Conservation (phyloP, 768 basidiomycete genomes). For the Amanita brunnescens region DNA sequence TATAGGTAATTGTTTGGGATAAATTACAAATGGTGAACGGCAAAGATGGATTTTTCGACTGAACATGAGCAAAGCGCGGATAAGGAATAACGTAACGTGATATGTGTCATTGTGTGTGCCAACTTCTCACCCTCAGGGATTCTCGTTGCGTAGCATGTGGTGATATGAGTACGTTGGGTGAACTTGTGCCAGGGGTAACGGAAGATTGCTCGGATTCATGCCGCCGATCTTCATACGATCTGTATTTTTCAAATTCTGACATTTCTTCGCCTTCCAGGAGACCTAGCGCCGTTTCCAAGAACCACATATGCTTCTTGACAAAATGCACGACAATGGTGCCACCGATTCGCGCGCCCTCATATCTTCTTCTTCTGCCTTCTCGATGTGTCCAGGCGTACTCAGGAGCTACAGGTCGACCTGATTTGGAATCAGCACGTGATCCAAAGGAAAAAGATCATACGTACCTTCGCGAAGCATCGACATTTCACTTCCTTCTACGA, state of each 20-base stretch:
- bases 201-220: background rate
- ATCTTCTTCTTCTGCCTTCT: constrained; percentile 59
- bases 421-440: constrained; percentile 3
- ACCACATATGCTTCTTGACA: constrained; percentile 97
- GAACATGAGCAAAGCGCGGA: background rate
- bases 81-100: background rate
- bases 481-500: constrained; percentile 90
- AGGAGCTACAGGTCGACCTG: constrained; percentile 51
- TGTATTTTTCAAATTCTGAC: constrained; percentile 44
- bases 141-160: background rate
- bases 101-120: background rate
- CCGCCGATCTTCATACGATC: constrained; percentile 11
- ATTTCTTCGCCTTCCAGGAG: constrained; percentile 74
- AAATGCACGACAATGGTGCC: constrained; percentile 96
- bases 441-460: constrained; percentile 5
- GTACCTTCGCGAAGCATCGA: constrained; percentile 58
- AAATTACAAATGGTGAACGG: constrained; percentile 6
- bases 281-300: constrained; percentile 85
- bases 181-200: background rate
- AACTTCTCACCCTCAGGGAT: background rate
- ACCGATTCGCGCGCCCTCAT: constrained; percentile 65
- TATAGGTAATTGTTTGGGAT: constrained; percentile 3
- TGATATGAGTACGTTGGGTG: background rate
- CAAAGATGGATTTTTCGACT: background rate
- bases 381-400: constrained; percentile 64